Evolutionary conservation across 345 rosid species (phyloP).

Genomic region (Aquilaria malaccensis): DNA sequence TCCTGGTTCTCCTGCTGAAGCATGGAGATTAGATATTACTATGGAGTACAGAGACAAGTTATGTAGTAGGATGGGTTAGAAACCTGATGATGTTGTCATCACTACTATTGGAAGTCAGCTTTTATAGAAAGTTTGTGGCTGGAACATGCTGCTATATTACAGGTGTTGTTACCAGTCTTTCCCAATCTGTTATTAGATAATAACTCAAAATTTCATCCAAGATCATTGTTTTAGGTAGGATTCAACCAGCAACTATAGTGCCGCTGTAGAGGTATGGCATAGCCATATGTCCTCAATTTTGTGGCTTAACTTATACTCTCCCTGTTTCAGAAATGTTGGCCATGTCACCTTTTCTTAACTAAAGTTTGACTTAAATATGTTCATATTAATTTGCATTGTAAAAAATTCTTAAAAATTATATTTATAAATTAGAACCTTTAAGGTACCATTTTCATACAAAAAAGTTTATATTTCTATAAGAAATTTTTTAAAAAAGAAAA

Average conservation of each 20-base stretch:
- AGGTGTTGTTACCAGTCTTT: slow-evolving; percentile 59
- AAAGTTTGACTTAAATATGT: no score
- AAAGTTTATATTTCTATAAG: no score
- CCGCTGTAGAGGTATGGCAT: slow-evolving; percentile 71
- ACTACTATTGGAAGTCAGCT: slow-evolving; percentile 76
- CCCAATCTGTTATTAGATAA: slow-evolving; percentile 26
- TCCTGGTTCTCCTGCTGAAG: slow-evolving; percentile 77
- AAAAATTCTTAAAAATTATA: no score
- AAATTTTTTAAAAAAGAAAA: no score
- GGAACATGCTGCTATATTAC: slow-evolving; percentile 82
- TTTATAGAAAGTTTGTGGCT: slow-evolving; percentile 91
- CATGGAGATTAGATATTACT: slow-evolving; percentile 45
- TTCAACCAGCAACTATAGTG: slow-evolving; percentile 59
- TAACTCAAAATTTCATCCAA: slow-evolving; percentile 38
- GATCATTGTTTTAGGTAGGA: slow-evolving; percentile 58
- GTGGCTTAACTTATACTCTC: slow-evolving; percentile 6
- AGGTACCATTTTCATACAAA: no score
- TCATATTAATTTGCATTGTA: no score
- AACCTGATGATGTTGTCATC: slow-evolving; percentile 47
- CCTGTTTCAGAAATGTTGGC: no score
- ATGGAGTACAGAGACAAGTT: slow-evolving; percentile 18
- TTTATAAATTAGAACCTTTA: no score
- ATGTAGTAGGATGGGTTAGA: slow-evolving; percentile 35
- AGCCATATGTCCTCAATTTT: slow-evolving; percentile 3
- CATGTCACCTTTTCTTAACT: no score